These are phyloP conservation scores for Metschnikowia picachoensis DNA, from an alignment of 805 yeast genomes.

Conservation along the genomic window DNA sequence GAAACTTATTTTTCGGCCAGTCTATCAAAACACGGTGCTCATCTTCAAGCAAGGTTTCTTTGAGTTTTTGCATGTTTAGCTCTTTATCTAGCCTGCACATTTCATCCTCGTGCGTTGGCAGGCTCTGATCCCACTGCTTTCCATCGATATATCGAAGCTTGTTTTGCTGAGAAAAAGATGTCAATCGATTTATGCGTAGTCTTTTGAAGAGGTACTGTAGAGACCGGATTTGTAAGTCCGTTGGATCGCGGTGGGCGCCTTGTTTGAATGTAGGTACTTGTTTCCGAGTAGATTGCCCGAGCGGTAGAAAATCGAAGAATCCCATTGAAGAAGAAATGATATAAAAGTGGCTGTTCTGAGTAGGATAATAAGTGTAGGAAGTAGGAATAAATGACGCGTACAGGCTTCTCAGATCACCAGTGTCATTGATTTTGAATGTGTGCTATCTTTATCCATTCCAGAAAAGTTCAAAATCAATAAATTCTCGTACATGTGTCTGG, in stretches of 20 bases:
- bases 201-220: constrained; percentile 56
- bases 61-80: constrained; percentile 49
- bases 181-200: constrained; percentile 39
- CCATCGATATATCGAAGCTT: constrained; percentile 18
- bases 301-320: constrained; percentile 8
- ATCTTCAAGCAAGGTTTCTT: constrained; percentile 42
- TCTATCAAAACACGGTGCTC: constrained; percentile 65
- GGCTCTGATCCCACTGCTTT: constrained; percentile 16
- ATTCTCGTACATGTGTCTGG: too few relatives aligned
- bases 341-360: not conserved
- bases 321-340: constrained; percentile 6
- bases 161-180: constrained; percentile 37
- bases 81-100: constrained; percentile 46
- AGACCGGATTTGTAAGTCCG: constrained; percentile 60
- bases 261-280: constrained; percentile 1
- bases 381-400: not conserved
- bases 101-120: not conserved
- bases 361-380: not conserved
- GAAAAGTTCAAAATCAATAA: too few relatives aligned
- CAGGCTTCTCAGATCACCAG: too few relatives aligned
- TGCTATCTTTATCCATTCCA: too few relatives aligned
- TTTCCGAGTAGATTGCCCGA: not conserved
- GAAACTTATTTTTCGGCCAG: constrained; percentile 61
- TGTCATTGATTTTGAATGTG: too few relatives aligned
- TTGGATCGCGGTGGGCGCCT: constrained; percentile 23